phyloP scores from a whole-genome alignment of 2,329 filamentous ascomycete genomes.

The Penicillium sp. region DNA sequence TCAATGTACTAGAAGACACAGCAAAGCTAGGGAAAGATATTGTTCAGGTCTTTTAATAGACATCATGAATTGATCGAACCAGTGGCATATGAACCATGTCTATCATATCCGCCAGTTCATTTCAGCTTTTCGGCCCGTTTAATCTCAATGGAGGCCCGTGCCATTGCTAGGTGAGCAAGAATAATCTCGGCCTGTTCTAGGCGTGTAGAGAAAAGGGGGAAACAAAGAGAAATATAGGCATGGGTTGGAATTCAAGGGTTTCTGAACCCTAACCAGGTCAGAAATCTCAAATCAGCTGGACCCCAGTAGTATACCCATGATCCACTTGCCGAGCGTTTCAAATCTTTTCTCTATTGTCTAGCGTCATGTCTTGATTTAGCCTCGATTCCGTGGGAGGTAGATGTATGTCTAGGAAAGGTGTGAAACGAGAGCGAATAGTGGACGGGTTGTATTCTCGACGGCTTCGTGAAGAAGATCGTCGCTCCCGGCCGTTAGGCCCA shows the following conservation, averaged over 20 bases:
- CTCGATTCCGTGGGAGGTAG: conserved; percentile 10
- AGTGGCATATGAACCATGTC: conserved; percentile 2
- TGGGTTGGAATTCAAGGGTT: conserved; percentile 17
- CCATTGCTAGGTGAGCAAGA: not conserved
- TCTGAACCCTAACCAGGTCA: conserved; percentile 20
- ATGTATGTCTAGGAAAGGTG: conserved; percentile 1
- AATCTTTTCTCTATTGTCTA: conserved; percentile 16
- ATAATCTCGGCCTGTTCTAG: not conserved
- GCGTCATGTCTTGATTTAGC: conserved; percentile 8
- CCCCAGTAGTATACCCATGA: conserved; percentile 2
- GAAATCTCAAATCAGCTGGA: conserved; percentile 14
- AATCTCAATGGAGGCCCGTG: conserved; percentile 8
- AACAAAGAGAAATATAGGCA: conserved; percentile 9
- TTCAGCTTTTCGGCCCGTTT: conserved; percentile 7
- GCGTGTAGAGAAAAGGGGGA: not conserved
- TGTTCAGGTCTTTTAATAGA: not conserved
- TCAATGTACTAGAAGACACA: too few species aligned
- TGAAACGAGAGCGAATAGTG: conserved; percentile 9
- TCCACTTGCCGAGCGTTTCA: conserved; percentile 27
- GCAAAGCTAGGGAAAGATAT: not conserved
- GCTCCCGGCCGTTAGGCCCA: not conserved
- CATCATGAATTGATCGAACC: not conserved
- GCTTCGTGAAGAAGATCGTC: not conserved
- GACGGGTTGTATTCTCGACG: not conserved
- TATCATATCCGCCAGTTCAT: conserved; percentile 12